phyloP scores from a whole-genome alignment of 495 filamentous ascomycete species.

The Niebla homalea region DNA sequence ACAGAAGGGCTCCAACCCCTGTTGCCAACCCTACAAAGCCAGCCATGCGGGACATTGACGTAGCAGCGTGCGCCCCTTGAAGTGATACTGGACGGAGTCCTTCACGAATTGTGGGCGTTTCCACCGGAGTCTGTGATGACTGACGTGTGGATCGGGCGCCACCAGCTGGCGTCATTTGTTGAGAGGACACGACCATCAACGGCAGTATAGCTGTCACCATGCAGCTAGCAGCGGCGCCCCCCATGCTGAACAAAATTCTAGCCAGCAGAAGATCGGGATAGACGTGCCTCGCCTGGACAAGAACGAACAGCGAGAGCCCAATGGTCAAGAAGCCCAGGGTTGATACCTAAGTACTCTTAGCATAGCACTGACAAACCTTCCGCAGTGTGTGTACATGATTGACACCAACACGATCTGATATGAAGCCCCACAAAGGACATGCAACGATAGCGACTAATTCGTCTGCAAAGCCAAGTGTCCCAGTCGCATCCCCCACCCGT shows the following conservation, averaged over 20 bases:
- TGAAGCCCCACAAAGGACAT: conserved; percentile 80
- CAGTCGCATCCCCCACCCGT: conserved; percentile 77
- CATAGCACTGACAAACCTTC: background rate
- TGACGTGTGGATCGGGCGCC: background rate
- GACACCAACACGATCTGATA: conserved; percentile 84
- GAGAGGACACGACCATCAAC: conserved; percentile 46
- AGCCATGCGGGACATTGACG: conserved; percentile 53
- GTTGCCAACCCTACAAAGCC: conserved; percentile 88
- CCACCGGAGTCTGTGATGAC: background rate
- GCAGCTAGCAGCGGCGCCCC: conserved; percentile 81
- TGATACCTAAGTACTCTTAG: conserved; percentile 40
- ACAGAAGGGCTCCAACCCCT: conserved; percentile 78
- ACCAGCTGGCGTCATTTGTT: background rate
- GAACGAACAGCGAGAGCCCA: conserved; percentile 58
- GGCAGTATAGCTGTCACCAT: conserved; percentile 97
- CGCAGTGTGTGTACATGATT: conserved; percentile 33
- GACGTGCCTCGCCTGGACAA: conserved; percentile 75
- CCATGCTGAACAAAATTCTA: conserved; percentile 75
- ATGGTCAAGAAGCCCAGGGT: conserved; percentile 70
- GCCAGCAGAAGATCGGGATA: conserved; percentile 84
- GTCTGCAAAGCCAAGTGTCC: conserved; percentile 90
- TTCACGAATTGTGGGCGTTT: no score
- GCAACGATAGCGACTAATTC: conserved; percentile 83
- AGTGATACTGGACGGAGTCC: no score
- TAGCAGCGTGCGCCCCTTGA: background rate